These are phyloP conservation scores for Colletotrichum sp. DNA, from an alignment of 2,329 filamentous ascomycete species.

Conservation along the genomic window DNA sequence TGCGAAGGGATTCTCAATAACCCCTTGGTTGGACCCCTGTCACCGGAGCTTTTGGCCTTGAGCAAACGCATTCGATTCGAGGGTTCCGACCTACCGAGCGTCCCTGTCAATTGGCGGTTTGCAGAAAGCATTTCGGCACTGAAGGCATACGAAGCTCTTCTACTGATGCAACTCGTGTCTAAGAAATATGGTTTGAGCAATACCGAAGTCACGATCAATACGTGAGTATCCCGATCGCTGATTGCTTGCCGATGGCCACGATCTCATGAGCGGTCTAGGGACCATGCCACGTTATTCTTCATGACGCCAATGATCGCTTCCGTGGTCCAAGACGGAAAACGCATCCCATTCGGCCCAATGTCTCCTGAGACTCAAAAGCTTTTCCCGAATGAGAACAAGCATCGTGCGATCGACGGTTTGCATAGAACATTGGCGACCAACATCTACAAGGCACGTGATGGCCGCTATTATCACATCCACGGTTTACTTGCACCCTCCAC, in stretches of 20 bases:
- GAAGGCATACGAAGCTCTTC: conserved; percentile 52
- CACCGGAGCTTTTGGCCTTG: background rate
- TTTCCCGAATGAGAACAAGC: conserved; percentile 1
- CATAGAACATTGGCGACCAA: conserved; percentile 19
- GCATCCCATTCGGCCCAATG: background rate
- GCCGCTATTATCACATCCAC: conserved; percentile 25
- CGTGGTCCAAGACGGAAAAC: background rate
- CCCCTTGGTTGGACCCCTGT: background rate
- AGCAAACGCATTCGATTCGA: conserved; percentile 39
- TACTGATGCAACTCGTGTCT: conserved; percentile 47
- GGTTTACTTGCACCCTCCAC: background rate
- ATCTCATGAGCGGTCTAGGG: background rate
- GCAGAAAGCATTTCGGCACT: conserved; percentile 56
- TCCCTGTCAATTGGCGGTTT: conserved; percentile 61
- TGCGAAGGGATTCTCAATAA: background rate
- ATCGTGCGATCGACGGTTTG: background rate
- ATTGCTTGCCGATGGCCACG: background rate
- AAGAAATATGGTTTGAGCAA: conserved; percentile 48
- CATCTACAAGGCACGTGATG: conserved; percentile 29
- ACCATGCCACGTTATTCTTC: conserved; percentile 13
- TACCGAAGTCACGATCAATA: conserved; percentile 49
- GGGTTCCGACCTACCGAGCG: conserved; percentile 45
- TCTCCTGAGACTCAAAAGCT: background rate
- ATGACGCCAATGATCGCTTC: conserved; percentile 5
- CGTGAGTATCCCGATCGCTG: conserved; percentile 28